Base-by-base conservation (phyloP, 495 filamentous ascomycete species). In the Aspergillus cavernicola region DNA sequence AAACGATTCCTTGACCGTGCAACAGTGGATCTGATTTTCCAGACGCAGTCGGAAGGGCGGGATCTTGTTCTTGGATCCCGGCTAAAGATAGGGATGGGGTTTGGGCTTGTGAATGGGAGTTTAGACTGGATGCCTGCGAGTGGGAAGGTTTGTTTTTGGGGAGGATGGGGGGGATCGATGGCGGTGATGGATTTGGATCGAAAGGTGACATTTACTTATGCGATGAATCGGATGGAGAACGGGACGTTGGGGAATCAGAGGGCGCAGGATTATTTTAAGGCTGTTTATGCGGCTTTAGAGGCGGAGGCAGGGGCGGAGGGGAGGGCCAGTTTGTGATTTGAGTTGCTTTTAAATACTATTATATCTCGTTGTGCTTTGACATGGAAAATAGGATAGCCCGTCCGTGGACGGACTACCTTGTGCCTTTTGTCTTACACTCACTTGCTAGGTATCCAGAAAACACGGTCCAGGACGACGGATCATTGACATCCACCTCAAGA, bases 141-240 rank as follows among this genome's bases (percentile, higher is more conserved):
- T 5, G 67, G 67, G 0, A 52, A 58, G 5, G 51, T 77, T 4
- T 68, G 66, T 50, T 76, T 61, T 29, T 77, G 74, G 73, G 58
- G 63, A 9, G 75, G 75, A 4, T 76, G 66, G 61, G 75, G 75
- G 0, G 75, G 75, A 0, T 75, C 71, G 0, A 60, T 74, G 2
- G 33, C 65, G 3, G 47, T 77, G 18, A 74, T 78, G 70, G 75
- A 78, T 59, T 20, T 66, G 6, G 69, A 71, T 29, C 58, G 64
- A 1, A 53, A 58, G 45, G 57, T 75, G 50, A 78, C 75, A 2
- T 66, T 77, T 38, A 58, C 50, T 4, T 78, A 75, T 62, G 59
- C 59, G 5, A 77, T 77, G 74, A 78, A 77, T 46, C 63, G 64
- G 53, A 74, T 75, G 70, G 56, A 45, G 10, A 3, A 11, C 1